A percentile compares a stretch with the other conserved stretches of the same genome.
Conservation (phyloP, 257 asterid genomes). For the Petunia secreta region DNA sequence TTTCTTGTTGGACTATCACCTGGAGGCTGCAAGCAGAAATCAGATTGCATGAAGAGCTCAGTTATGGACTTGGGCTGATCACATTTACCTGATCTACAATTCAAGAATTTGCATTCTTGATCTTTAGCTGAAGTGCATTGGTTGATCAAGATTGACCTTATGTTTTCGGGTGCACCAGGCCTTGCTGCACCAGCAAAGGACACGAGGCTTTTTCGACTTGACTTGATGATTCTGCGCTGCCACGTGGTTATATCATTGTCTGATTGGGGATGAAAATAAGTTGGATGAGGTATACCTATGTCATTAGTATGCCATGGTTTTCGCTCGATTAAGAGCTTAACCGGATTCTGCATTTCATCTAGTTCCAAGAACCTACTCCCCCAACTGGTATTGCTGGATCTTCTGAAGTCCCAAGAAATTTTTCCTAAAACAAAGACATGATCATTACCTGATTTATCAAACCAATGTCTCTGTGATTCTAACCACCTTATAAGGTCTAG, state of each 20-base stretch:
- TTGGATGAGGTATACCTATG: slow-evolving; percentile 74
- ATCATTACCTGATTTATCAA: slow-evolving; percentile 55
- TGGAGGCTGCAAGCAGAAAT: slow-evolving; percentile 76
- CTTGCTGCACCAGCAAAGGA: slow-evolving; percentile 75
- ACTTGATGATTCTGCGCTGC: slow-evolving; percentile 47
- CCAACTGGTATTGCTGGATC: slow-evolving; percentile 49
- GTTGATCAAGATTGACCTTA: slow-evolving; percentile 52
- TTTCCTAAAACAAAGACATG: slow-evolving; percentile 74
- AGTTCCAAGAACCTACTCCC: slow-evolving; percentile 64
- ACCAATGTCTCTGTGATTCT: slow-evolving; percentile 56
- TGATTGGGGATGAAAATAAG: slow-evolving; percentile 65
- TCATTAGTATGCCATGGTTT: slow-evolving; percentile 55
- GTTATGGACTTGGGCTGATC: slow-evolving; percentile 47
- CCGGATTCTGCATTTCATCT: slow-evolving; percentile 74
- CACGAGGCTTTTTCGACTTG: slow-evolving; percentile 38
- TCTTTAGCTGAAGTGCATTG: slow-evolving; percentile 45
- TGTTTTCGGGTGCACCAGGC: slow-evolving; percentile 47
- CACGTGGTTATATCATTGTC: slow-evolving; percentile 59
- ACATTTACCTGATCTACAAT: slow-evolving; percentile 57
- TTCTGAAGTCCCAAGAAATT: slow-evolving; percentile 73
- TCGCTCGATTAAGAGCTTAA: slow-evolving; percentile 65
- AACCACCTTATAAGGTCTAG: slow-evolving; percentile 62
- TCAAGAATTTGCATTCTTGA: slow-evolving; percentile 49
- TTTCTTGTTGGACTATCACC: slow-evolving; percentile 81
- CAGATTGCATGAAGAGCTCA: slow-evolving; percentile 54